These are phyloP conservation scores for Aureobasidium sp. DNA, from an alignment of 2,329 filamentous ascomycete genomes.

Conservation along the genomic window DNA sequence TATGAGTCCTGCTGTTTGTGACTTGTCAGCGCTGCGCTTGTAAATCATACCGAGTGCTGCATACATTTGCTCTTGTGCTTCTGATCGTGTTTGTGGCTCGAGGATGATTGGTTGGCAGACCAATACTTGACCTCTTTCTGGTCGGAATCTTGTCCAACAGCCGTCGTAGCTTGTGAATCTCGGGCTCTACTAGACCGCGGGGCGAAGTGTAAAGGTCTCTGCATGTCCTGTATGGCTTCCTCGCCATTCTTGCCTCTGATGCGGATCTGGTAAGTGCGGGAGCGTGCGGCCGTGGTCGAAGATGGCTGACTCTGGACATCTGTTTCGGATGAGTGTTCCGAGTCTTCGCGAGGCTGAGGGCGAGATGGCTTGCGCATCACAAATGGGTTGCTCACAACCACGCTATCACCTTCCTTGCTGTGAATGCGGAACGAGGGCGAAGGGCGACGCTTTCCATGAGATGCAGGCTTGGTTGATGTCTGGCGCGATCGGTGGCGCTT, in stretches of 20 bases:
- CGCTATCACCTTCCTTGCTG: conserved; percentile 17
- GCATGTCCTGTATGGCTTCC: conserved; percentile 15
- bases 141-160: conserved; percentile 6
- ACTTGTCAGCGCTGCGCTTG: not conserved
- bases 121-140: not conserved
- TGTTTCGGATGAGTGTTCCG: not conserved
- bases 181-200: not conserved
- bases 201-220: conserved; percentile 5
- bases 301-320: not conserved
- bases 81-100: not conserved
- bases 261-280: conserved; percentile 2
- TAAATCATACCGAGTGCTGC: not conserved
- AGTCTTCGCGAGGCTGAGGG: not conserved
- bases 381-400: conserved; percentile 12
- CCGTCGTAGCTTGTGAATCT: not conserved
- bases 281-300: not conserved
- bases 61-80: not conserved
- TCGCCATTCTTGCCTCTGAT: conserved; percentile 18
- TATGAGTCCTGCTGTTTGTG: not conserved
- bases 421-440: conserved; percentile 3
- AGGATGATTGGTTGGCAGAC: not conserved
- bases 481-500: not conserved
- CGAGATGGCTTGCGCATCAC: conserved; percentile 4
- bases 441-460: conserved; percentile 1
- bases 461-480: not conserved